phyloP scores from a whole-genome alignment of 1,139 yeast species.

The Kodamaea derodonti region DNA sequence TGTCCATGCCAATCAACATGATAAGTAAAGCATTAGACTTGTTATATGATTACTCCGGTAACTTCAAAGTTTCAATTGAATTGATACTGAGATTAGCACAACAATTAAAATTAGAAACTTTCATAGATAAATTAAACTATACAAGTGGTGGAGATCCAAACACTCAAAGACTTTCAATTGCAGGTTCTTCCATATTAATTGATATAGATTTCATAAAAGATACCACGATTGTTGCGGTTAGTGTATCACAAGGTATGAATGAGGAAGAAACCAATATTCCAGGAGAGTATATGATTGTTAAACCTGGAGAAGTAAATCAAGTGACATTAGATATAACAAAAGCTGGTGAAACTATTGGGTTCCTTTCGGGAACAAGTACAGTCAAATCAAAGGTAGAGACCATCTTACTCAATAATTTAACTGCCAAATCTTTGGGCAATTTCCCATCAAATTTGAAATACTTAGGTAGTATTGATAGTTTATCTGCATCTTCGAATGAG shows the following conservation, averaged over 20 bases:
- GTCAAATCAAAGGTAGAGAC: conserved; percentile 21
- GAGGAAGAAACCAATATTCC: conserved; percentile 5
- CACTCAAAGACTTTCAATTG: conserved; percentile 36
- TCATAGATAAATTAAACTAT: conserved; percentile 37
- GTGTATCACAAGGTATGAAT: conserved; percentile 35
- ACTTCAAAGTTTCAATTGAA: conserved; percentile 35
- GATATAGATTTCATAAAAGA: conserved; percentile 38
- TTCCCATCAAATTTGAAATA: conserved; percentile 38
- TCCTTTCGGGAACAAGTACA: conserved; percentile 3
- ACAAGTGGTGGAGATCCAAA: conserved; percentile 18
- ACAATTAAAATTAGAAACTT: conserved; percentile 41
- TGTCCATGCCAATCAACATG: too few relatives aligned
- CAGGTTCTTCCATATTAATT: conserved; percentile 40
- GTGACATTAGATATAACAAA: conserved; percentile 4
- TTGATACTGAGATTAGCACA: conserved; percentile 40
- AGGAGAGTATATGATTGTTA: conserved; percentile 3
- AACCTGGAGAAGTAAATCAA: conserved; percentile 4
- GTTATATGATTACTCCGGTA: conserved; percentile 30
- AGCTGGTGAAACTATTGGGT: conserved; percentile 3
- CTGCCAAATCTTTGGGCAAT: conserved; percentile 18
- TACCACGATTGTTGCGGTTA: conserved; percentile 23
- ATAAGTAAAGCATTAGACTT: conserved; percentile 27
- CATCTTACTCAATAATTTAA: conserved; percentile 28
- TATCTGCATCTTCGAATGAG: conserved; percentile 25
- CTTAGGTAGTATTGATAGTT: conserved; percentile 34